A percentile compares a stretch with the other conserved stretches of the same genome.
These are phyloP conservation scores for Mycena latifolia DNA, from an alignment of 768 basidiomycete genomes.

Conservation along the genomic window DNA sequence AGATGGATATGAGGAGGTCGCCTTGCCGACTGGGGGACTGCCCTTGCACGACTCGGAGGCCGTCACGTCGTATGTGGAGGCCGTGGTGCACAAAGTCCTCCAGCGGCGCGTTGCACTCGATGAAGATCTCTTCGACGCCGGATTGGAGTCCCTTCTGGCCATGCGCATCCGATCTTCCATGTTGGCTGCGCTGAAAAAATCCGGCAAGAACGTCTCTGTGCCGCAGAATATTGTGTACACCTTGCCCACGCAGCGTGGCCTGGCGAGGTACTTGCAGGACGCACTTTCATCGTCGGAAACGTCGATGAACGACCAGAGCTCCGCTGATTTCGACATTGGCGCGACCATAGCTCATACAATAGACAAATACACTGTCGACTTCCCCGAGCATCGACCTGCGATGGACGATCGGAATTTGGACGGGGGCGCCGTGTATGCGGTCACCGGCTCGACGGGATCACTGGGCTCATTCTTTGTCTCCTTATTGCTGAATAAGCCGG, in stretches of 20 bases:
- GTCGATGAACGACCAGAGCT: background rate
- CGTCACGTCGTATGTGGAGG: slow-evolving; percentile 1
- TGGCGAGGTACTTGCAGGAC: slow-evolving; percentile 11
- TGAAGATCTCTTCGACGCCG: slow-evolving; percentile 20
- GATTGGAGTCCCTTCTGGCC: slow-evolving; percentile 19
- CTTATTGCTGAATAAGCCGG: slow-evolving; percentile 3
- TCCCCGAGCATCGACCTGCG: slow-evolving; percentile 8
- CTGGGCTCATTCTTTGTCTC: slow-evolving; percentile 21
- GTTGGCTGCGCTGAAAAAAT: slow-evolving; percentile 15
- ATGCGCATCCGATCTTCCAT: slow-evolving; percentile 20
- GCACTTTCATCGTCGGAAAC: background rate
- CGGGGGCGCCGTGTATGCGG: slow-evolving; percentile 16
- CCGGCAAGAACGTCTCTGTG: background rate
- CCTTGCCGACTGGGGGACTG: background rate
- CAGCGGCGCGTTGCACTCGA: background rate
- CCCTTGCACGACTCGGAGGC: background rate
- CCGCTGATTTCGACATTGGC: background rate
- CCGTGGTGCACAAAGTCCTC: slow-evolving; percentile 10
- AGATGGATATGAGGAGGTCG: slow-evolving; percentile 26
- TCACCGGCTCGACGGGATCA: slow-evolving; percentile 24
- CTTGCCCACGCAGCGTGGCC: slow-evolving; percentile 2
- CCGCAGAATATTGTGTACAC: slow-evolving; percentile 20
- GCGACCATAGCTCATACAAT: slow-evolving; percentile 1
- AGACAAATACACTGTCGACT: background rate
- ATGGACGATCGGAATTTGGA: background rate